Base-by-base conservation (phyloP, 2,329 filamentous ascomycete genomes). In the Beauveria asiatica region DNA sequence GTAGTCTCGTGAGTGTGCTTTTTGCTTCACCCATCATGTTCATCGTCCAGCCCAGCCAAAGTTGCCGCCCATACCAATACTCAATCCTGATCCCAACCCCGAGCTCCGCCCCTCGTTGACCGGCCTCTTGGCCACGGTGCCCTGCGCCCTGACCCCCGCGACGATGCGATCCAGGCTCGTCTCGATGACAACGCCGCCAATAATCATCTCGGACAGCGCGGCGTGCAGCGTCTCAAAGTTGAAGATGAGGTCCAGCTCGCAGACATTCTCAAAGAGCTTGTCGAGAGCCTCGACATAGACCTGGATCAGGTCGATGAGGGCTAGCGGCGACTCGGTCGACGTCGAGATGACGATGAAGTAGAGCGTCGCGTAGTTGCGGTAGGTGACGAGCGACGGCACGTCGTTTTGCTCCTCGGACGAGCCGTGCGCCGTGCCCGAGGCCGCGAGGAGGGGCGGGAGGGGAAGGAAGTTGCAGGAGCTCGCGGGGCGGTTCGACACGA, bases 301-400 rank as follows among this genome's bases (percentile, higher is more conserved):
- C 75, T 99, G 94, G 65, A 99, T 97, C 59, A 99, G 79, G 74
- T 99, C 94, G 63, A 99, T 92, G 25, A 99, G 82, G 1, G 94
- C 94, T 3, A 99, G 87, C 0, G 94, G 94, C 1, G 91, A 96
- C 75, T 99, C 94, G 62, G 94, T 97, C 5, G 92, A 91, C 5
- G 95, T 99, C 41, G 89, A 94, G 70, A 99, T 99, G 72, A 99
- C 81, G 74, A 99, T 99, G 78, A 99, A 99, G 77, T 95, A 97
- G 63, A 99, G 88, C 0, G 94, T 99, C 10, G 94, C 94, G 72
- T 97, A 99, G 80, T 96, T 90, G 61, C 94, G 91, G 80, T 99
- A 99, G 9, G 94, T 97, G 50, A 99, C 92, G 62, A 97, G 89
- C 6, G 92, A 94, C 10, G 94, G 94, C 11, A 92, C 88, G 75